Conservation (phyloP, 805 yeast genomes). For the Cyberlindnera misumaiensis region DNA sequence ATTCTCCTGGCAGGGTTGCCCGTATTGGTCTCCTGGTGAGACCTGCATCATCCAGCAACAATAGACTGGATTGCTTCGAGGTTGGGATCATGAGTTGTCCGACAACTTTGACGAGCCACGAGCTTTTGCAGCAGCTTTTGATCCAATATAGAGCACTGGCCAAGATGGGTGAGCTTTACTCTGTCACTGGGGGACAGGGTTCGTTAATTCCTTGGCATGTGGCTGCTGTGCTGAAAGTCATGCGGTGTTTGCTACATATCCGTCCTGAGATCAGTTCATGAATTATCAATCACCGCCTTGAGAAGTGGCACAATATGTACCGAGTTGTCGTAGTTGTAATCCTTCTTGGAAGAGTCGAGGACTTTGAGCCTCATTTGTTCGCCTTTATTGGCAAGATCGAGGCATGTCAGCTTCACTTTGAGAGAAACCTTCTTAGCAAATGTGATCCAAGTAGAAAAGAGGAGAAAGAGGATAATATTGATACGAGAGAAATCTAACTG, state of each 20-base stretch:
- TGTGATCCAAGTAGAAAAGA: slow-evolving; percentile 14
- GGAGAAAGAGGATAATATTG: slow-evolving; percentile 5
- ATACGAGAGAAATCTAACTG: slow-evolving; percentile 11
- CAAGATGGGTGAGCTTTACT: slow-evolving; percentile 30
- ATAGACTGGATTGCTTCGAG: slow-evolving; percentile 40
- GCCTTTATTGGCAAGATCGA: slow-evolving; percentile 8
- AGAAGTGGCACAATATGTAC: slow-evolving; percentile 1
- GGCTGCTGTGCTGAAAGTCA: slow-evolving; percentile 54
- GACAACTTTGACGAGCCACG: slow-evolving; percentile 49
- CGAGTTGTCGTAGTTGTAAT: slow-evolving; percentile 1
- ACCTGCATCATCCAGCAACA: slow-evolving; percentile 24
- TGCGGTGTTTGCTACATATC: slow-evolving; percentile 54
- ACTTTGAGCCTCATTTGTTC: slow-evolving; percentile 6
- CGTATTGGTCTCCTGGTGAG: slow-evolving; percentile 63
- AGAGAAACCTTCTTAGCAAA: slow-evolving; percentile 2
- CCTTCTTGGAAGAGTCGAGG: background rate
- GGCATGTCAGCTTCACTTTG: background rate
- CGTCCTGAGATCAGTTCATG: slow-evolving; percentile 4
- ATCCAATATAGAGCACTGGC: slow-evolving; percentile 57
- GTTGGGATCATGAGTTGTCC: slow-evolving; percentile 70
- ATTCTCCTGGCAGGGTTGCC: slow-evolving; percentile 64
- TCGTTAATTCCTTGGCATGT: slow-evolving; percentile 69
- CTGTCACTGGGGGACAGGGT: slow-evolving; percentile 26
- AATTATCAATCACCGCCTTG: too few relatives aligned
- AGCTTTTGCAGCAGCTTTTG: slow-evolving; percentile 48